Evolutionary conservation across 139 green algal genomes (phyloP).

Genomic region (Closterium sp.): DNA sequence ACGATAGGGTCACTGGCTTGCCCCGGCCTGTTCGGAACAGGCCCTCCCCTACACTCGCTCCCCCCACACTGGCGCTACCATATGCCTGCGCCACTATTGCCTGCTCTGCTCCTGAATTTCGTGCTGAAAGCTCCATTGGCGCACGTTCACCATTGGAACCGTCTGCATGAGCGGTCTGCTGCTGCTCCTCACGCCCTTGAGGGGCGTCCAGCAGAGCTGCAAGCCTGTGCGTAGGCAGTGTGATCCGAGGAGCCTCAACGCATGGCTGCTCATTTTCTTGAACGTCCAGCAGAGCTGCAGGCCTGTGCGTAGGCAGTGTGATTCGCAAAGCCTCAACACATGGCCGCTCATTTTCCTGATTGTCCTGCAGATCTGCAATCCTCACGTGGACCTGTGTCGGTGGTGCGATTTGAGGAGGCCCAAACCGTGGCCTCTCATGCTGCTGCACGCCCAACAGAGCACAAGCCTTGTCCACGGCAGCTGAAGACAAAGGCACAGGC

Average conservation of each 20-base stretch:
- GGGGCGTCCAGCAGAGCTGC: neutral
- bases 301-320: neutral
- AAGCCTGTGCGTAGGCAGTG: neutral
- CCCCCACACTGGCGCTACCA: neutral
- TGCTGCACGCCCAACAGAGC: neutral
- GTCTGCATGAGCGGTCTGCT: neutral
- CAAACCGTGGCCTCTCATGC: neutral
- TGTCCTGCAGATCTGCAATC: neutral
- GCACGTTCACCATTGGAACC: too few relatives aligned
- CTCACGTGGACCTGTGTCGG: too few relatives aligned
- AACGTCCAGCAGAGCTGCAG: neutral
- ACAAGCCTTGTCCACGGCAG: constrained; percentile 3
- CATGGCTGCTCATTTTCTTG: too few relatives aligned
- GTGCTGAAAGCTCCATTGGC: neutral
- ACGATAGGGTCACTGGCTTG: neutral
- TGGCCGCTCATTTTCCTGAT: too few relatives aligned
- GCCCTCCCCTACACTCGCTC: neutral
- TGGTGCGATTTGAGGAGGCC: neutral
- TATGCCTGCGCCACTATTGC: neutral
- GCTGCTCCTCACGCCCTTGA: neutral
- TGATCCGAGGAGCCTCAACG: too few relatives aligned
- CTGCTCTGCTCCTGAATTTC: neutral
- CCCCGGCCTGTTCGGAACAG: neutral
- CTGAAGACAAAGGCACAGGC: neutral
- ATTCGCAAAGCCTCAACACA: too few relatives aligned